phyloP scores from a whole-genome alignment of 2,329 filamentous ascomycete genomes.

The Monilinia aucupariae region DNA sequence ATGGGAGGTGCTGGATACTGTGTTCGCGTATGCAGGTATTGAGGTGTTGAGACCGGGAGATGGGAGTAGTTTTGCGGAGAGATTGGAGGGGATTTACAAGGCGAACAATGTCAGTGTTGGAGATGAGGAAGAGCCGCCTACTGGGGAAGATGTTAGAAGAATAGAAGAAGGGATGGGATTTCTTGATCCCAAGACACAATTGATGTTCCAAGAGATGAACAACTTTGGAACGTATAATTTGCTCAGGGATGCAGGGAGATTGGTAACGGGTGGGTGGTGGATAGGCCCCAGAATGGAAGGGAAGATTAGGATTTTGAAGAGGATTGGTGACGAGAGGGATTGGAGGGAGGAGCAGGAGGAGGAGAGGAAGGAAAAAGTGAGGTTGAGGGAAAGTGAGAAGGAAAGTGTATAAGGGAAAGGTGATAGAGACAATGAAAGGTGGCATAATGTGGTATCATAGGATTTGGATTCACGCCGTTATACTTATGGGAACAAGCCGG shows the following conservation, averaged over 20 bases:
- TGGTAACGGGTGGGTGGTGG: slow-evolving; percentile 57
- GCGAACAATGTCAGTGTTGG: slow-evolving; percentile 27
- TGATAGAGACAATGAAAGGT: too few relatives aligned
- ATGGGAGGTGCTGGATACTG: slow-evolving; percentile 53
- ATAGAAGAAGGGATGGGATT: slow-evolving; percentile 27
- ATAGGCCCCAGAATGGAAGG: slow-evolving; percentile 56
- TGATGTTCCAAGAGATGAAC: slow-evolving; percentile 29
- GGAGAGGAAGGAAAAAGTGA: background rate
- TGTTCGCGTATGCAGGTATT: slow-evolving; percentile 54
- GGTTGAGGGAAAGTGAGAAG: background rate
- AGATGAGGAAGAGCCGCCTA: background rate
- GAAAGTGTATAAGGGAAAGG: background rate
- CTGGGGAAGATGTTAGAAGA: slow-evolving; percentile 23
- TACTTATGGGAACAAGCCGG: background rate
- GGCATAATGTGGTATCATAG: background rate
- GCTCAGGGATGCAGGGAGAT: slow-evolving; percentile 38
- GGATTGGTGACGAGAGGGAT: slow-evolving; percentile 19
- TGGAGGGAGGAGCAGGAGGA: background rate
- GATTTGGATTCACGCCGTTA: background rate
- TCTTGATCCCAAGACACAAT: slow-evolving; percentile 25
- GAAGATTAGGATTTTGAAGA: slow-evolving; percentile 30
- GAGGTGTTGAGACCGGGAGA: slow-evolving; percentile 50
- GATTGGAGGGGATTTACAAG: slow-evolving; percentile 25
- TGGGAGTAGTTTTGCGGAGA: slow-evolving; percentile 24
- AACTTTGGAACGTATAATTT: slow-evolving; percentile 29